Conservation (phyloP, 306 rosid genomes). For the Trichosanthes truncata region DNA sequence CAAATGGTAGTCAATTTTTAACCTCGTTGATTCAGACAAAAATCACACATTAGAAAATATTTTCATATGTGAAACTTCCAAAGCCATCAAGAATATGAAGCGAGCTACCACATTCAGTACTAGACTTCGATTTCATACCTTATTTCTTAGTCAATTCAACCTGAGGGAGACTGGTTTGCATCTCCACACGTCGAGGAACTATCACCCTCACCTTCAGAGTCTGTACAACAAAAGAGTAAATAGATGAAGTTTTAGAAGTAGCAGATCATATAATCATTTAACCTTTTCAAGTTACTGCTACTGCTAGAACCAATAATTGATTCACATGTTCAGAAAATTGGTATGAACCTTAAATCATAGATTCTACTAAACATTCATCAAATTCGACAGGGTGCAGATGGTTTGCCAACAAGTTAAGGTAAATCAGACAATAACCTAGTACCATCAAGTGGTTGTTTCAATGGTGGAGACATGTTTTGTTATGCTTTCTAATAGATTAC, state of each 20-base stretch:
- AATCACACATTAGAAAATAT: not conserved
- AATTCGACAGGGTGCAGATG: not conserved
- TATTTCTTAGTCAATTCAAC: conserved; percentile 20
- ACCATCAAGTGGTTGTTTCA: not conserved
- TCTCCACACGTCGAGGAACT: conserved; percentile 63
- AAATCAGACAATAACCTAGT: not conserved
- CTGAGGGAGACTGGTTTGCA: conserved; percentile 36
- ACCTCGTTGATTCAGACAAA: not conserved
- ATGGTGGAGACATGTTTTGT: not conserved
- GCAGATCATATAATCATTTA: conserved; percentile 4
- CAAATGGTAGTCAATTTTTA: not conserved
- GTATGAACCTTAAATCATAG: not conserved
- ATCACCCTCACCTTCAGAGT: conserved; percentile 45
- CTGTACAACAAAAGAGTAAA: conserved; percentile 31
- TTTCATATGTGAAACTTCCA: not conserved
- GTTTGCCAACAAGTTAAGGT: not conserved
- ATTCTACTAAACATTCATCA: not conserved
- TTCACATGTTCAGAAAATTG: not conserved
- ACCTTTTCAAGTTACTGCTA: not conserved
- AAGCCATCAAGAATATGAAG: not conserved
- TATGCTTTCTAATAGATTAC: no score
- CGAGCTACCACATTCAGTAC: not conserved
- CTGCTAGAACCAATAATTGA: not conserved
- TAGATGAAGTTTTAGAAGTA: not conserved
- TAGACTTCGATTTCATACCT: not conserved